Conservation (phyloP, 768 basidiomycete species). For the Boletus vermiculosoides region DNA sequence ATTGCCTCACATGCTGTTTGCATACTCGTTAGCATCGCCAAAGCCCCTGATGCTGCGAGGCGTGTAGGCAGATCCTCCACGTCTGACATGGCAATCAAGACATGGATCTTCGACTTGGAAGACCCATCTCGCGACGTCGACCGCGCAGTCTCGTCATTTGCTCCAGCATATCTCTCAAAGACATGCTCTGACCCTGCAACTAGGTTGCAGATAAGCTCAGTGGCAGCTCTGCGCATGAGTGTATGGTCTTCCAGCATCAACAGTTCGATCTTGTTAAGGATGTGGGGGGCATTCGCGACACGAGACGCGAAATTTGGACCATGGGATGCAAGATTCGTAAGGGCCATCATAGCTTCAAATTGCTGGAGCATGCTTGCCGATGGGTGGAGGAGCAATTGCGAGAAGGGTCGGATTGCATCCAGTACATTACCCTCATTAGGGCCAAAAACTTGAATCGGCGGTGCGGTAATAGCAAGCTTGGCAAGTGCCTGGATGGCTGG, state of each 20-base stretch:
- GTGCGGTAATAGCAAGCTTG: constrained; percentile 89
- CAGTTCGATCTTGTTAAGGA: constrained; percentile 66
- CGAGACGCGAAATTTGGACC: constrained; percentile 62
- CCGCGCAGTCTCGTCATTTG: constrained; percentile 28
- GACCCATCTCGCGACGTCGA: constrained; percentile 41
- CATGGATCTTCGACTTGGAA: constrained; percentile 64
- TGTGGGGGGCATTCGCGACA: constrained; percentile 58
- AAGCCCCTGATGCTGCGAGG: constrained; percentile 85
- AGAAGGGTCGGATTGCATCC: constrained; percentile 83
- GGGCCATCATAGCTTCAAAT: constrained; percentile 94
- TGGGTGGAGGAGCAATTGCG: constrained; percentile 66
- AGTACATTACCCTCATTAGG: constrained; percentile 72
- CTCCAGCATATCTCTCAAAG: constrained; percentile 70
- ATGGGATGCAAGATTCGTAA: constrained; percentile 91
- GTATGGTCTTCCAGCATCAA: constrained; percentile 79
- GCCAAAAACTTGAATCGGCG: constrained; percentile 89
- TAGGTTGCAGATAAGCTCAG: constrained; percentile 91
- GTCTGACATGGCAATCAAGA: constrained; percentile 82
- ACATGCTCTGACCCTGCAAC: constrained; percentile 71
- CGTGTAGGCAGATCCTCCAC: constrained; percentile 84
- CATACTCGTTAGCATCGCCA: constrained; percentile 75
- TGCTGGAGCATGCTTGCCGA: constrained; percentile 73
- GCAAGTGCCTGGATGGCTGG: constrained; percentile 84
- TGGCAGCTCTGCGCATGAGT: constrained; percentile 82
- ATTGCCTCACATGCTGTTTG: constrained; percentile 59